phyloP scores from a whole-genome alignment of 2,329 filamentous ascomycete species.

The Colletotrichum sublineola region DNA sequence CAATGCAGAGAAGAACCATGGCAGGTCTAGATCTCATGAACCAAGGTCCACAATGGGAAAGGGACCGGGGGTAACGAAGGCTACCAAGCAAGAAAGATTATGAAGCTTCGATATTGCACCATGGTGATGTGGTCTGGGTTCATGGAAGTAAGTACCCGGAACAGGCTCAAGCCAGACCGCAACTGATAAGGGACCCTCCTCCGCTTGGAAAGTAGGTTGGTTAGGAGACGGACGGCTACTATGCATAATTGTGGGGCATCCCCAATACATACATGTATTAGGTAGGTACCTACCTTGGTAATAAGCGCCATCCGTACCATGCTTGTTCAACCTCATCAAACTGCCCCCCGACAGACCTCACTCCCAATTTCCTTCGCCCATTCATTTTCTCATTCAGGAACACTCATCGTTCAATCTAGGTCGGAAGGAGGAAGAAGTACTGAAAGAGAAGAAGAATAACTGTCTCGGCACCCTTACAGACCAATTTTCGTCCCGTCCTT shows the following conservation, averaged over 20 bases:
- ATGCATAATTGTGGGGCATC: background rate
- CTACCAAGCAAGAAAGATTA: background rate
- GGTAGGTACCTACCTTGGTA: background rate
- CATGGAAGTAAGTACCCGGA: background rate
- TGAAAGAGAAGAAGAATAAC: background rate
- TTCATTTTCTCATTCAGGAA: conserved; percentile 14
- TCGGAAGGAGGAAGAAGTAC: background rate
- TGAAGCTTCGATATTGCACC: background rate
- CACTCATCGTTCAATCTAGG: background rate
- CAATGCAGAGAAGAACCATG: background rate
- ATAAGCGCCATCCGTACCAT: conserved; percentile 10
- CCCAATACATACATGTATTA: background rate
- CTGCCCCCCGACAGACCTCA: conserved; percentile 13
- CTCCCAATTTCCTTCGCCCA: conserved; percentile 23
- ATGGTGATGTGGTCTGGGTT: background rate
- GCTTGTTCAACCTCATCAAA: conserved; percentile 22
- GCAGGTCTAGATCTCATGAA: background rate
- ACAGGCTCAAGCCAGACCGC: background rate
- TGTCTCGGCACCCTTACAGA: background rate
- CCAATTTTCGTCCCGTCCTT: background rate
- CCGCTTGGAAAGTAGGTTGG: background rate
- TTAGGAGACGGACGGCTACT: conserved; percentile 5
- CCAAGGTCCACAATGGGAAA: background rate
- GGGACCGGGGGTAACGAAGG: background rate
- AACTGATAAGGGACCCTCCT: background rate